Conservation (phyloP, 1,139 yeast species). For the Saccharomyces hybrid region DNA sequence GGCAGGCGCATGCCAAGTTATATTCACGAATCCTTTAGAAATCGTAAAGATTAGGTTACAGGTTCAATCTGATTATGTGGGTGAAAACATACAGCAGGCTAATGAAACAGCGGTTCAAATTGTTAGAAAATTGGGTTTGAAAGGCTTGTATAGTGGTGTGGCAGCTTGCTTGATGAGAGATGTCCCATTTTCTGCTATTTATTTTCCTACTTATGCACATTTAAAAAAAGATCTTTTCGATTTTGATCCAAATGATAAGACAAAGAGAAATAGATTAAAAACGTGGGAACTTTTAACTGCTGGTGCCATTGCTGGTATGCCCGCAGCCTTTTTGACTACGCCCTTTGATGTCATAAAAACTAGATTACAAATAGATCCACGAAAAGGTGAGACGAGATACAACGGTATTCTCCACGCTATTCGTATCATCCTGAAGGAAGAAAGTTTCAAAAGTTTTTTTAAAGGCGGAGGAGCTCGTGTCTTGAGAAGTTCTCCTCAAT, state of each 20-base stretch:
- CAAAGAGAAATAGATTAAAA: slow-evolving; percentile 45
- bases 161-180: slow-evolving; percentile 88
- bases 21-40: slow-evolving; percentile 92
- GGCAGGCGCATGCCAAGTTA: slow-evolving; percentile 95
- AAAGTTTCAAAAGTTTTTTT: slow-evolving; percentile 75
- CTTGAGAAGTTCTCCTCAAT: slow-evolving; percentile 92
- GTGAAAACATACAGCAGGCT: slow-evolving; percentile 23
- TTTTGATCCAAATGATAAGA: slow-evolving; percentile 60
- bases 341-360: slow-evolving; percentile 97
- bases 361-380: slow-evolving; percentile 80
- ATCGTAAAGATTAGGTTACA: slow-evolving; percentile 92
- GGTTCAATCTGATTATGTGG: slow-evolving; percentile 68
- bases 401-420: slow-evolving; percentile 73
- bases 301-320: slow-evolving; percentile 97
- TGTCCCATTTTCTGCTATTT: slow-evolving; percentile 94
- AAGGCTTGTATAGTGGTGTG: slow-evolving; percentile 88
- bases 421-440: slow-evolving; percentile 65
- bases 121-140: slow-evolving; percentile 69
- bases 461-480: slow-evolving; percentile 96
- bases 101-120: slow-evolving; percentile 60
- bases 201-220: slow-evolving; percentile 95
- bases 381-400: slow-evolving; percentile 70
- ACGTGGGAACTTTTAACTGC: slow-evolving; percentile 78
- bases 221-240: slow-evolving; percentile 74
- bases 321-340: slow-evolving; percentile 92